Percentiles rank a stretch among this genome's conserved stretches.
phyloP scores from a whole-genome alignment of 73 alveolate species.

The Paramecium tetraurelia region DNA sequence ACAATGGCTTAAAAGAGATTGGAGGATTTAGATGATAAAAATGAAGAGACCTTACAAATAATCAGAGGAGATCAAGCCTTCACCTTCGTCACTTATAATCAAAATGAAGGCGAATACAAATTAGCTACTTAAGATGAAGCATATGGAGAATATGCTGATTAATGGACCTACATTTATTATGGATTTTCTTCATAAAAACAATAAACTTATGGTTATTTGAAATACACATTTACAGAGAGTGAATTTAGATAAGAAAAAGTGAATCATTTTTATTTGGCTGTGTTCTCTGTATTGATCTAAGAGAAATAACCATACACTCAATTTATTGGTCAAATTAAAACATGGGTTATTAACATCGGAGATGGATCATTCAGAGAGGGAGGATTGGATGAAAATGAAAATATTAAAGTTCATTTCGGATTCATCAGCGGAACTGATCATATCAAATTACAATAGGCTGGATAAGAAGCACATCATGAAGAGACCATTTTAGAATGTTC shows the following conservation, averaged over 20 bases:
- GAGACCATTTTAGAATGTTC: slow-evolving; percentile 14
- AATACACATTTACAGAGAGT: slow-evolving; percentile 1
- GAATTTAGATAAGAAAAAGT: neutral
- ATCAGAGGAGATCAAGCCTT: neutral
- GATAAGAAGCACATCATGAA: slow-evolving; percentile 45
- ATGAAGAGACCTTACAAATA: neutral
- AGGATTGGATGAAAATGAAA: slow-evolving; percentile 25
- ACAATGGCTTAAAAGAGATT: slow-evolving; percentile 27
- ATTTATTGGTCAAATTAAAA: neutral
- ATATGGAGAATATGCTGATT: slow-evolving; percentile 31
- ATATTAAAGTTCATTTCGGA: slow-evolving; percentile 44
- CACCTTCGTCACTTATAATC: neutral
- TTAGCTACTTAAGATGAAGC: neutral
- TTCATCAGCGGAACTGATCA: slow-evolving; percentile 20
- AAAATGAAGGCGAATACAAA: neutral
- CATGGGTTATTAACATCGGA: slow-evolving; percentile 48
- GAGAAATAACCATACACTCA: neutral
- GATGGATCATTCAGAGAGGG: slow-evolving; percentile 36
- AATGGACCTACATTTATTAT: slow-evolving; percentile 36
- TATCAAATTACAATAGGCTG: slow-evolving; percentile 19
- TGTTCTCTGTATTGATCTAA: neutral
- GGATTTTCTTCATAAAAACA: neutral
- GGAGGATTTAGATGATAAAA: slow-evolving; percentile 21
- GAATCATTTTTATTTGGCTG: slow-evolving; percentile 24
- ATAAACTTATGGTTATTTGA: slow-evolving; percentile 5